These are phyloP conservation scores for Uronychia binucleata DNA, from an alignment of 73 alveolate genomes.

Conservation along the genomic window DNA sequence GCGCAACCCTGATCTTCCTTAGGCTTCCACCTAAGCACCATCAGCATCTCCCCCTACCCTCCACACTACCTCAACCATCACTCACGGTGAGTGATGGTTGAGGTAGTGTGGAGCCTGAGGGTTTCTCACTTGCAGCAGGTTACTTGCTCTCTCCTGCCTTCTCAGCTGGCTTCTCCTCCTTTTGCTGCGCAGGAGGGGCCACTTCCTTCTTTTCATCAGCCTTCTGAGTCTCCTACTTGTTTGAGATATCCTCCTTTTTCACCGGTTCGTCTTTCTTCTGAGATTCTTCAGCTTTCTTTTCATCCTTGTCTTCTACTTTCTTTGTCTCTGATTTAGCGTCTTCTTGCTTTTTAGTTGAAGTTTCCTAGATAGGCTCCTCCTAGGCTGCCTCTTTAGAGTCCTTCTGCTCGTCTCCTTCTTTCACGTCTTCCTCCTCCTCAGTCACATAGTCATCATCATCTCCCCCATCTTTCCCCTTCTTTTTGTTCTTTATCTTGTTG, in stretches of 20 bases:
- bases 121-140: not conserved
- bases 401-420: not conserved
- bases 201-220: too few relatives aligned
- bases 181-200: too few relatives aligned
- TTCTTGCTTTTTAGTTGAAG: not conserved
- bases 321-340: not conserved
- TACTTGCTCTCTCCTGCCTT: not conserved
- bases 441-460: not conserved
- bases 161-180: not conserved
- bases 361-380: not conserved
- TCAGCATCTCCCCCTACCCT: too few relatives aligned
- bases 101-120: slow-evolving; percentile 1
- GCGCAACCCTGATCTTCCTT: slow-evolving; percentile 40
- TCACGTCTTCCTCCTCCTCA: not conserved
- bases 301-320: not conserved
- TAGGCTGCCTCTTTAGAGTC: not conserved
- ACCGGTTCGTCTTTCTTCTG: not conserved
- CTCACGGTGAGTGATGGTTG: slow-evolving; percentile 3
- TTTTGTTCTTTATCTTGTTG: not conserved
- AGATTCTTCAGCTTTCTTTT: not conserved
- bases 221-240: too few relatives aligned
- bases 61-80: too few relatives aligned
- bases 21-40: slow-evolving; percentile 75
- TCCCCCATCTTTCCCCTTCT: not conserved
- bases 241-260: too few relatives aligned